Percentiles rank a stretch among this genome's conserved stretches.
These are phyloP conservation scores for Microthlaspi erraticum DNA, from an alignment of 345 rosid species.

Conservation along the genomic window DNA sequence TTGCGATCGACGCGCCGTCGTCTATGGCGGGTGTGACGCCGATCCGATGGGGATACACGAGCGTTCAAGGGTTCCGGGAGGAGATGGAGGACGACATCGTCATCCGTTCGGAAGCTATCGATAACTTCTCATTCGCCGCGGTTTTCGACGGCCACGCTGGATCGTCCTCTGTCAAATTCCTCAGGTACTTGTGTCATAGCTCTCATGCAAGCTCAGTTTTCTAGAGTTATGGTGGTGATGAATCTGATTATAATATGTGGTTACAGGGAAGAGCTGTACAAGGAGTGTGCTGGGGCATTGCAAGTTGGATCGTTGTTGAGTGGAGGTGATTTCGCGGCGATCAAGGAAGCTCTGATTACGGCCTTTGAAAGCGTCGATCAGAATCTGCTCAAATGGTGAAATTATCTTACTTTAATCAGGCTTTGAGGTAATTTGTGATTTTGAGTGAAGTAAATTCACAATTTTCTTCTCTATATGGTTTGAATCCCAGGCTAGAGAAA, in stretches of 20 bases:
- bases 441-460: conserved; percentile 7
- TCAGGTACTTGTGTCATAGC: conserved; percentile 52
- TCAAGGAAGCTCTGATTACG: conserved; percentile 54
- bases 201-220: conserved; percentile 27
- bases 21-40: conserved; percentile 61
- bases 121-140: conserved; percentile 87
- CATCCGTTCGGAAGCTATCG: conserved; percentile 71
- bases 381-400: conserved; percentile 68
- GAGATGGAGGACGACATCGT: conserved; percentile 89
- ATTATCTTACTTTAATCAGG: background rate
- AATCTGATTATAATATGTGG: conserved; percentile 17
- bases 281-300: conserved; percentile 73
- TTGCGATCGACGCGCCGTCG: conserved; percentile 84
- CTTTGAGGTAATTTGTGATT: conserved; percentile 25
- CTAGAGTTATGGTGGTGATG: background rate
- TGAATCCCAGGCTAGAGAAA: conserved; percentile 61
- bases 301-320: conserved; percentile 73
- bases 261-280: conserved; percentile 85
- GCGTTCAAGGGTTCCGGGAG: conserved; percentile 81
- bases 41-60: conserved; percentile 74
- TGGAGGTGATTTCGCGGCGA: conserved; percentile 57
- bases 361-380: conserved; percentile 78
- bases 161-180: conserved; percentile 70
- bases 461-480: background rate
- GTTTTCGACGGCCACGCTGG: conserved; percentile 96